Base-by-base conservation (phyloP, 257 asterid genomes). In the Salvia hispanica region DNA sequence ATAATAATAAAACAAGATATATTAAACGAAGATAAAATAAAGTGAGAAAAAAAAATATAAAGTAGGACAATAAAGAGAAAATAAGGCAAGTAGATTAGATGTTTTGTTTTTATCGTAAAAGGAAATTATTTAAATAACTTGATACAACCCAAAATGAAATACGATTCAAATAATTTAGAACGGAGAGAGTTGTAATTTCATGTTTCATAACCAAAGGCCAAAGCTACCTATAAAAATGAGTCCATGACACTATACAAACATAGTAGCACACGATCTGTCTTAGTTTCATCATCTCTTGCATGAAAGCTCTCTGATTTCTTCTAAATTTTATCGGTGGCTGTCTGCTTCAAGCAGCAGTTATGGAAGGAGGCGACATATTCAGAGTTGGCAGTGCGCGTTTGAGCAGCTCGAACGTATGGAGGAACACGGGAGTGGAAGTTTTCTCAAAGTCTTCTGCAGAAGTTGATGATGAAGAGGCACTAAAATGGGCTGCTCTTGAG, bases 401-500 rank as follows among this genome's bases (percentile, higher is more conserved):
- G 48, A 82, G 85, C 39, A 86, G 95, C 33, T 92, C 98, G 0
- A 83, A 62, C 58, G 69, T 84, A 76, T 92, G 98, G 98, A 73
- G 98, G 66, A 84, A 83, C 82, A 81, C 82, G 5, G 95, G 82
- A 13, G 50, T 73, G 77, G 96, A 90, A 14, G 82, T 64, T 2
- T 92, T 92, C 36, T 86, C 97, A 3, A 79, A 73, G 69, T 84
- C 95, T 2, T 84, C 89, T 10, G 15, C 71, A 0, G 95, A 85
- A 28, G 83, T 21, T 3, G 88, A 89, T 25, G 96, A 92, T 64
- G 98, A 92, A 62, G 98, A 89, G 44, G 95, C 98, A 2, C 69
- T 92, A 63, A 89, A 78, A 67, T 91, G 98, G 98, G 98, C 98
- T 4, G 86, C 96, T 15, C 51, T 89, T 61, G 96, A 92, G 77